Percentiles rank a stretch among this genome's conserved stretches.
Conservation (phyloP, 495 filamentous ascomycete genomes). For the Neurospora sp. region DNA sequence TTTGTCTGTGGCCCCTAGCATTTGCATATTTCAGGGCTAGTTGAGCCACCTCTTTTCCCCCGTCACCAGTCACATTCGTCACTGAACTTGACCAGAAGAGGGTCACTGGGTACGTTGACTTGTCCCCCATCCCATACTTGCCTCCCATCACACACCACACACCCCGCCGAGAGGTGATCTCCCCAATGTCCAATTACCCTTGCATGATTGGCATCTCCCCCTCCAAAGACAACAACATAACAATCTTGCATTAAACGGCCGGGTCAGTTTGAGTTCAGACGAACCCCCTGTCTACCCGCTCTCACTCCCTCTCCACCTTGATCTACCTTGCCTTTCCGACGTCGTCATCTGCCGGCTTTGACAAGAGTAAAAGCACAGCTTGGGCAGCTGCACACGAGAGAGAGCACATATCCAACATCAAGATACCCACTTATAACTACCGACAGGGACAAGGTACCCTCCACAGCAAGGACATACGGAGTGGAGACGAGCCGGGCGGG, state of each 20-base stretch:
- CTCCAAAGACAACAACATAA: slow-evolving; percentile 16
- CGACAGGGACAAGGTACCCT: neutral
- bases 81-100: neutral
- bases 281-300: slow-evolving; percentile 9
- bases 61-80: neutral
- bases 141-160: slow-evolving; percentile 13
- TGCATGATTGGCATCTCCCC: slow-evolving; percentile 24
- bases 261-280: slow-evolving; percentile 2
- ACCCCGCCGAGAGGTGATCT: slow-evolving; percentile 3
- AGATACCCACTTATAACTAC: neutral
- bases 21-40: neutral
- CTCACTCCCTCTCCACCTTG: slow-evolving; percentile 1
- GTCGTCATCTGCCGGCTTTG: slow-evolving; percentile 7
- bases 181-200: slow-evolving; percentile 18
- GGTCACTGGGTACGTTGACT: neutral
- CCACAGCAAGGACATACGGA: neutral
- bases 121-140: slow-evolving; percentile 11
- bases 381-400: neutral
- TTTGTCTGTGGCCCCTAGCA: neutral
- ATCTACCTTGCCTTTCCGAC: slow-evolving; percentile 1
- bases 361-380: slow-evolving; percentile 7
- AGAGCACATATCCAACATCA: neutral
- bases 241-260: slow-evolving; percentile 29
- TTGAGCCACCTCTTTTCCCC: neutral
- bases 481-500: slow-evolving; percentile 4